A percentile compares a stretch with the other conserved stretches of the same genome.
Conservation (phyloP, 352 stramenopile genomes). For the Thraustotheca clavata region DNA sequence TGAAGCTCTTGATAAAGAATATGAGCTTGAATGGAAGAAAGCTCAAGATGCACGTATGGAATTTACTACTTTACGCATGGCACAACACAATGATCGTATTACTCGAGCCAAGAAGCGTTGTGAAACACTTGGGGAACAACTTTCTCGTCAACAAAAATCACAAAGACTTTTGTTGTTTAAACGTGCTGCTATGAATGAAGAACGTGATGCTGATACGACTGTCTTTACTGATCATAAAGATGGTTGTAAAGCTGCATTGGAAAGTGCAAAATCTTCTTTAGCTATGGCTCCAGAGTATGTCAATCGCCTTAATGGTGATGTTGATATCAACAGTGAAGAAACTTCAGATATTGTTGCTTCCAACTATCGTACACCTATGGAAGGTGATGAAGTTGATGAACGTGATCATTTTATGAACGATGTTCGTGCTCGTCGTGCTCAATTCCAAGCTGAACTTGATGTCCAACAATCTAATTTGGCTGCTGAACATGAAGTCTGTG, state of each 20-base stretch:
- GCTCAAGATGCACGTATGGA: slow-evolving; percentile 49
- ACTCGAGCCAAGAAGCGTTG: slow-evolving; percentile 74
- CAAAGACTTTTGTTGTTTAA: slow-evolving; percentile 84
- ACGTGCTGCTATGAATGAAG: slow-evolving; percentile 71
- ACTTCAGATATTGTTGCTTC: slow-evolving; percentile 66
- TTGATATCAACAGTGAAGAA: slow-evolving; percentile 73
- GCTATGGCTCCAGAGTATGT: slow-evolving; percentile 81
- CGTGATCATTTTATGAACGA: slow-evolving; percentile 87
- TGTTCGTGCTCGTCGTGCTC: slow-evolving; percentile 54
- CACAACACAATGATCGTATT: slow-evolving; percentile 60
- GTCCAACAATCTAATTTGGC: slow-evolving; percentile 67
- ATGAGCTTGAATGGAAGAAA: slow-evolving; percentile 80
- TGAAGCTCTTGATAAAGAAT: slow-evolving; percentile 68
- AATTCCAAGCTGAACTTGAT: slow-evolving; percentile 82
- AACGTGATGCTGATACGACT: slow-evolving; percentile 68
- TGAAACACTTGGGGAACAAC: slow-evolving; percentile 72
- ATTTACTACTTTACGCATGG: slow-evolving; percentile 52
- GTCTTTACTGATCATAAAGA: slow-evolving; percentile 81
- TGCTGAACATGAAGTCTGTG: slow-evolving; percentile 66
- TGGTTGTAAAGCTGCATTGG: slow-evolving; percentile 67
- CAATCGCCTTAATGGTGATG: slow-evolving; percentile 69
- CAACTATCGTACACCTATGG: slow-evolving; percentile 75
- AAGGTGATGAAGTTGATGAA: slow-evolving; percentile 71
- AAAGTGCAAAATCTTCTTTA: slow-evolving; percentile 55
- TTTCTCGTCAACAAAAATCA: slow-evolving; percentile 69